These are phyloP conservation scores for Tulasnella calospora DNA, from an alignment of 768 basidiomycete genomes.

Conservation along the genomic window DNA sequence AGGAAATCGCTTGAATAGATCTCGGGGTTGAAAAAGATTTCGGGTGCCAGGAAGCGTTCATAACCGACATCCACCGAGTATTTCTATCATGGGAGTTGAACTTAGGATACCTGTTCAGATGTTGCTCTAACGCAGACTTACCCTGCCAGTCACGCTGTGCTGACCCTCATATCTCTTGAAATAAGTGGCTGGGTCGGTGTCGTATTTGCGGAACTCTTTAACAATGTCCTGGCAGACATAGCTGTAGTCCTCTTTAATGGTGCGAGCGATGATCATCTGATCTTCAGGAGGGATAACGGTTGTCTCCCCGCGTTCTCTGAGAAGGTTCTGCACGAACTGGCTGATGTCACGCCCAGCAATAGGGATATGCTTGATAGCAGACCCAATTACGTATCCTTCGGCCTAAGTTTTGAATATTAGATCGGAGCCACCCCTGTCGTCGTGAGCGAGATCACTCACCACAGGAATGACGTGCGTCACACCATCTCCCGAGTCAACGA, in stretches of 20 bases:
- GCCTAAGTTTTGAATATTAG: constrained; percentile 41
- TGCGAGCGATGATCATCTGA: constrained; percentile 82
- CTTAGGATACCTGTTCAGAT: not conserved
- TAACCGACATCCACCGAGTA: constrained; percentile 93
- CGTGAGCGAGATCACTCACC: not conserved
- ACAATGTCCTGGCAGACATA: constrained; percentile 99
- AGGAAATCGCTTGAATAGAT: constrained; percentile 97
- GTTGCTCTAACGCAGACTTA: constrained; percentile 39
- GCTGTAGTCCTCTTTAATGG: constrained; percentile 96
- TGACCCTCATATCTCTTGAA: constrained; percentile 93
- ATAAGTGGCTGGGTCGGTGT: constrained; percentile 89
- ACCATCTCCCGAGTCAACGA: constrained; percentile 98
- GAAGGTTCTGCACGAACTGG: constrained; percentile 89
- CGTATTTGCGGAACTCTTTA: constrained; percentile 97
- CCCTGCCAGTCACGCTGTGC: constrained; percentile 86
- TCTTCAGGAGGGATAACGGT: constrained; percentile 89
- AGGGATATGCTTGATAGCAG: constrained; percentile 97
- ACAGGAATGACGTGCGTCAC: constrained; percentile 96
- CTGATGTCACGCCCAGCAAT: constrained; percentile 97
- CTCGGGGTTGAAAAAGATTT: constrained; percentile 99
- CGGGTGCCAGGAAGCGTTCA: constrained; percentile 97
- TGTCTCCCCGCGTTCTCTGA: constrained; percentile 94
- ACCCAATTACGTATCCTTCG: constrained; percentile 98
- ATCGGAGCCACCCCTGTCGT: not conserved
- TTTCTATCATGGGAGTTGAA: constrained; percentile 52